Conservation (phyloP, 257 asterid genomes). For the Oldenlandia corymbosa region DNA sequence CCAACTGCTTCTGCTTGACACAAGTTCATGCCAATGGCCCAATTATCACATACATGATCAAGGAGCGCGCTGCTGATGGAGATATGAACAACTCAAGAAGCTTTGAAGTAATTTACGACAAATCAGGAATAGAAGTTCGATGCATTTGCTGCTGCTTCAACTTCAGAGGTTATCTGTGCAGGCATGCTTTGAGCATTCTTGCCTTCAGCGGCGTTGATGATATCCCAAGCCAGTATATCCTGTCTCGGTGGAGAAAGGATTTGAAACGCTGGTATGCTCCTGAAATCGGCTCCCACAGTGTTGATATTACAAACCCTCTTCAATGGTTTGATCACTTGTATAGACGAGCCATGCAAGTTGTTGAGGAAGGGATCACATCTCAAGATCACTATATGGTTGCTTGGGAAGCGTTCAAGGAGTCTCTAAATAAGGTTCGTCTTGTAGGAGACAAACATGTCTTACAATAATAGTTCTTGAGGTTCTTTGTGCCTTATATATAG, state of each 20-base stretch:
- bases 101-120: conserved; percentile 30
- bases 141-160: conserved; percentile 36
- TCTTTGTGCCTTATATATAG: background rate
- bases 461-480: conserved; percentile 1
- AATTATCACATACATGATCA: conserved; percentile 25
- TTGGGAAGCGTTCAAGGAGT: conserved; percentile 33
- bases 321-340: conserved; percentile 36
- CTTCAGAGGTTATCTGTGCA: conserved; percentile 31
- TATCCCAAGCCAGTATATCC: conserved; percentile 28
- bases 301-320: conserved; percentile 27
- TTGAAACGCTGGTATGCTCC: conserved; percentile 28
- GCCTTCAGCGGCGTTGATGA: conserved; percentile 27
- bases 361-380: conserved; percentile 34
- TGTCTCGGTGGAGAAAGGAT: conserved; percentile 37
- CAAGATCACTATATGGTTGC: conserved; percentile 34
- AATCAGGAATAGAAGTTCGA: conserved; percentile 28
- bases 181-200: conserved; percentile 30
- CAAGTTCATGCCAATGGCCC: conserved; percentile 28
- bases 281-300: conserved; percentile 21
- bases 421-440: conserved; percentile 35
- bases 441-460: conserved; percentile 27
- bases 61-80: conserved; percentile 21
- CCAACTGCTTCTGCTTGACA: conserved; percentile 22
- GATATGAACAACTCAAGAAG: conserved; percentile 8
- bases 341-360: conserved; percentile 32